Evolutionary conservation across 1,284 basidiomycete genomes (phyloP), one percentile per base, ranked within the genome.

Genomic region (Cutaneotrichosporon dermatis): DNA sequence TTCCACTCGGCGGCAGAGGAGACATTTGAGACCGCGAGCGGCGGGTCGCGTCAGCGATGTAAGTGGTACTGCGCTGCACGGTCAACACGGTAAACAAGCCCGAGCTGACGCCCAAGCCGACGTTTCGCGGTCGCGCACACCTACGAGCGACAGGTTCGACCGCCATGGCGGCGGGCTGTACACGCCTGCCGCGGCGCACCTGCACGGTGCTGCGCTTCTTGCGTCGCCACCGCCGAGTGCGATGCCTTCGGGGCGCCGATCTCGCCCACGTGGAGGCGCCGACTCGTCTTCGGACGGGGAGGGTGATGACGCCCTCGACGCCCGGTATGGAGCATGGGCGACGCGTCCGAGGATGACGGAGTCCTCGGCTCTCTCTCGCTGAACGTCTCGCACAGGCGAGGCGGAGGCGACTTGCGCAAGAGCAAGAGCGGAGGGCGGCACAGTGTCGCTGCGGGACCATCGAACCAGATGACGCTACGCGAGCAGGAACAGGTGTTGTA

Each of bases 401-500:
- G 25, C 54, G 57, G 25, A 44, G 55, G 15, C 35, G 55, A 44
- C 49, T 48, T 53, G 54, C 54, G 46, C 50, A 57, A 44, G 37
- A 72, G 67, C 60, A 67, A 66, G 56, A 55, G 72, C 16, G 67
- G 63, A 45, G 76, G 75, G n/a, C 66, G 76, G 55, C 74, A 78
- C 62, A 76, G 74, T 54, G 72, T 71, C 4, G 76, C 74, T 12
- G 64, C 68, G 4, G 69, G 72, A 4, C 55, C 55, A 55, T 51
- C 72, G 59, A 62, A 69, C 69, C 16, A 61, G 50, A 69, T 95
- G 66, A 94, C 92, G 0, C 81, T 97, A 12, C 83, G 92, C 9
- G 93, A 96, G 75, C 93, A 97, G 75, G 92, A 96, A 79, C 93
- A 96, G 84, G 92, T 92, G 69, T 58, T 77, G 12, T 3, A 4